Evolutionary conservation across 768 basidiomycete species (phyloP).

Genomic region (Kwoniella sp.): DNA sequence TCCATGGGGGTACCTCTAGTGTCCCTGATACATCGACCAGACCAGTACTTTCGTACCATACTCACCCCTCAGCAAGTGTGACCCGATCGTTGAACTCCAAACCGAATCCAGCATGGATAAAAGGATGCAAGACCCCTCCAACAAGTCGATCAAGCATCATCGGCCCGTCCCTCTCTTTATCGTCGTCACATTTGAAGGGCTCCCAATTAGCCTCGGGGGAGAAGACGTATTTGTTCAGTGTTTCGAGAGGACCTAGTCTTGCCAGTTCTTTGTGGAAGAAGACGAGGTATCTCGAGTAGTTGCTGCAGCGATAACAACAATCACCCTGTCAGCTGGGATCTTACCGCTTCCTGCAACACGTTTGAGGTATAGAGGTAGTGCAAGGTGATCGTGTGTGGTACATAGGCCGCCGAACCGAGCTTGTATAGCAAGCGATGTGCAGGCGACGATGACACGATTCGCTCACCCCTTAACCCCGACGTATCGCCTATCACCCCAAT

Average conservation of each 20-base stretch:
- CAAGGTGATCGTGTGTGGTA: too few relatives aligned
- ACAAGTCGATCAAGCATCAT: slow-evolving; percentile 40
- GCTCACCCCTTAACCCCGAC: slow-evolving; percentile 38
- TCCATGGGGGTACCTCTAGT: too few relatives aligned
- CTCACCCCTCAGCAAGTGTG: slow-evolving; percentile 44
- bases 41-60: background rate
- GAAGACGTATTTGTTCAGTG: slow-evolving; percentile 40
- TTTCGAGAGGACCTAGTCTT: slow-evolving; percentile 28
- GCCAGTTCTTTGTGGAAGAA: slow-evolving; percentile 46
- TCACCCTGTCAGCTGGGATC: background rate
- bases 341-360: background rate
- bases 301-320: slow-evolving; percentile 13
- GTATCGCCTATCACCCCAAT: slow-evolving; percentile 37
- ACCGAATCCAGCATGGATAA: slow-evolving; percentile 46
- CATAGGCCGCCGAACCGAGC: too few relatives aligned
- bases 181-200: background rate
- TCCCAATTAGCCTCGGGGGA: slow-evolving; percentile 32
- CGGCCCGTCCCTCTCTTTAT: slow-evolving; percentile 19
- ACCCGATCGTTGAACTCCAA: slow-evolving; percentile 47
- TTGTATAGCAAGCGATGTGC: too few relatives aligned
- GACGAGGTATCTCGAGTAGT: slow-evolving; percentile 36
- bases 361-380: too few relatives aligned
- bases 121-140: slow-evolving; percentile 42
- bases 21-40: too few relatives aligned
- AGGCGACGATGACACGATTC: too few relatives aligned